Base-by-base conservation (phyloP, 805 yeast species). In the Kodamaea kakaduensis region DNA sequence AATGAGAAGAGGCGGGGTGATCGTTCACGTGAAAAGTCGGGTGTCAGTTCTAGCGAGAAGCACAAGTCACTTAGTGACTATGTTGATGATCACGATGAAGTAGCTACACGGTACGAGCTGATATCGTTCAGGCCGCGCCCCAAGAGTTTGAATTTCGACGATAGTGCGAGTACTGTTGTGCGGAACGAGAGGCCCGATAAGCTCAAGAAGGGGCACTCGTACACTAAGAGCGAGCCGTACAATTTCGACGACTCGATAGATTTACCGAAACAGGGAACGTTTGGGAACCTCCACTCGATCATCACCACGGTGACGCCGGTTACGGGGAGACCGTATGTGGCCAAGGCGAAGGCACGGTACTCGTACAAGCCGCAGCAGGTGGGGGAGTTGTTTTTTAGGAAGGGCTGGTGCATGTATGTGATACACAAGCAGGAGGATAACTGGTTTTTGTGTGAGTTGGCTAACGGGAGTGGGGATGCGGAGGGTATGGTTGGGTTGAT, bases 401-500 rank as follows among this genome's bases (percentile, higher is more conserved):
- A 66, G 41, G 61, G 62, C 27, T 63, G 71, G 69, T 48, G 63
- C 29, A 59, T 67, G 58, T 67, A 54, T 38, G 54, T 67, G 17
- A 52, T 67, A 19, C 64, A 64, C 47, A 62, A 60, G 37, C 73
- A 67, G 42, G 69, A 60, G 34, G 73, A 67, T 40, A 56, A 61
- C 36, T 67, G 73, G 73, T 67, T 45, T 42, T 57, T 66, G 23
- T 67, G 72, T 46, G 72, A 67, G 42, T 52, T 67, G 41, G 44
- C 46, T 5, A 62, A 61, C 3, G 65, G 64, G 32, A 53, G 64
- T 36, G 56, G 51, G n/a, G 51, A 50, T 5, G 40, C 41, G 2
- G 44, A 45, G 13, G 73, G 73, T 6, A 33, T 46, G 38, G 56
- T 67, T 4, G 73, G 73, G 0, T 49, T 67, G 30, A 69, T 67